Base-by-base conservation (phyloP, 176 grass and related monocot genomes). In the Oryza glaberrima region DNA sequence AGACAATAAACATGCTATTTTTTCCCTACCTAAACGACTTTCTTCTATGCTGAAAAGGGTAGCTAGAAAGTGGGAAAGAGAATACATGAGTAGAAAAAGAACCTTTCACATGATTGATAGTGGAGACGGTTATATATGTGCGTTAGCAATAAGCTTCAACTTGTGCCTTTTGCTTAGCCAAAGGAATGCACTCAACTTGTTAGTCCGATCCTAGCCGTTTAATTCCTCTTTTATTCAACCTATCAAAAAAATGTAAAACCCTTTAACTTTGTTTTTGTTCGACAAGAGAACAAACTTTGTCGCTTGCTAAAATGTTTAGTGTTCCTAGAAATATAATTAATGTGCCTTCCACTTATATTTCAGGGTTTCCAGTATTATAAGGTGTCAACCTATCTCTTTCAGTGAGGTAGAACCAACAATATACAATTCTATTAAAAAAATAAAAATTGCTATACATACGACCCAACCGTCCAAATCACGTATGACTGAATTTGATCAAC, bases 71-170 rank as follows among this genome's bases (percentile, higher is more conserved):
- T 25, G 36, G 36, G 36, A 38, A 77, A 38, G 2, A 4, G 20
- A 22, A 82, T 4, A 13, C 65, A 12, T 5, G 19, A 32, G 19
- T 2, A 52, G 3, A 0, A 45, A n/a, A 12, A 0, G 0, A 23
- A 71, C 0, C 72, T 20, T 20, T 88, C 54, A 66, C 56, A 73
- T 10, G 73, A 70, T 65, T 65, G 30, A 12, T 75, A 73, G 60
- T 82, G 79, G 79, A 77, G 73, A 71, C 25, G 20, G 73, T 90
- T 75, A 78, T 23, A 63, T 23, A 9, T 79, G 34, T 63, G 23
- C 17, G 63, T 74, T 43, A 69, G 35, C 73, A 63, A 36, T 46
- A 85, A 65, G 78, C 88, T 66, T 67, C 84, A 65, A 45, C 35
- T 77, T 41, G 72, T 34, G 4, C 7, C 80, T 79, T 82, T 78